Evolutionary conservation across 495 filamentous ascomycete species (phyloP).

Genomic region (Aspergillus coremiiformis): DNA sequence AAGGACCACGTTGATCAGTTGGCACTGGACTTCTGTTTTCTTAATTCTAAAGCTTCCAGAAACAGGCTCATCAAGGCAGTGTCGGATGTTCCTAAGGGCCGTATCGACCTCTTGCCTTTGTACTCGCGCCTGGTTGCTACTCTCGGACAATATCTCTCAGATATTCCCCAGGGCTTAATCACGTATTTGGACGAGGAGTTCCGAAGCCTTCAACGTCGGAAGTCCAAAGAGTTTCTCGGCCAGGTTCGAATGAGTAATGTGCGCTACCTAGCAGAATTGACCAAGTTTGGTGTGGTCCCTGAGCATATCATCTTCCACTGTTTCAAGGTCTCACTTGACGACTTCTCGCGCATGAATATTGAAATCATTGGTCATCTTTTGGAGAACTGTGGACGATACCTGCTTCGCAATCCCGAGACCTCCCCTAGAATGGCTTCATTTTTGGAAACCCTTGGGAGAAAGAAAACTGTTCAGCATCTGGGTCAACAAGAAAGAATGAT

Average conservation of each 20-base stretch:
- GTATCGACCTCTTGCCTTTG: slow-evolving; percentile 81
- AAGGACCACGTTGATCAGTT: slow-evolving; percentile 89
- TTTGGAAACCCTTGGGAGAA: slow-evolving; percentile 87
- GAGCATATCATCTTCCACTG: slow-evolving; percentile 99
- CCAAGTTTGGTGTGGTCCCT: slow-evolving; percentile 96
- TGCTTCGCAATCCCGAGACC: slow-evolving; percentile 90
- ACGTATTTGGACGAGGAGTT: slow-evolving; percentile 96
- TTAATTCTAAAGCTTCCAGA: slow-evolving; percentile 96
- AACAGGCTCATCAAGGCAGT: slow-evolving; percentile 90
- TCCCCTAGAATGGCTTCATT: slow-evolving; percentile 89
- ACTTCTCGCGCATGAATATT: slow-evolving; percentile 97
- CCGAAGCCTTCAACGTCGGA: slow-evolving; percentile 92
- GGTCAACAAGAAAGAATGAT: slow-evolving; percentile 96
- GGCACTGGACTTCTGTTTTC: slow-evolving; percentile 92
- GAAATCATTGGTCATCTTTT: slow-evolving; percentile 97
- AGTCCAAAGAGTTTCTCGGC: slow-evolving; percentile 93
- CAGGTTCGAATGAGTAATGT: slow-evolving; percentile 93
- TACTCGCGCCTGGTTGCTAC: slow-evolving; percentile 92
- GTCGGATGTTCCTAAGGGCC: slow-evolving; percentile 89
- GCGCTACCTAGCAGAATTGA: slow-evolving; percentile 92
- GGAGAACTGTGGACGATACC: slow-evolving; percentile 93
- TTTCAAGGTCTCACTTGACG: slow-evolving; percentile 92
- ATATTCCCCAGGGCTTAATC: slow-evolving; percentile 85
- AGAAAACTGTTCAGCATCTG: slow-evolving; percentile 91
- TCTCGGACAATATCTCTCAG: slow-evolving; percentile 85